Conservation (phyloP, 257 asterid species). For the Buddleja alternifolia region DNA sequence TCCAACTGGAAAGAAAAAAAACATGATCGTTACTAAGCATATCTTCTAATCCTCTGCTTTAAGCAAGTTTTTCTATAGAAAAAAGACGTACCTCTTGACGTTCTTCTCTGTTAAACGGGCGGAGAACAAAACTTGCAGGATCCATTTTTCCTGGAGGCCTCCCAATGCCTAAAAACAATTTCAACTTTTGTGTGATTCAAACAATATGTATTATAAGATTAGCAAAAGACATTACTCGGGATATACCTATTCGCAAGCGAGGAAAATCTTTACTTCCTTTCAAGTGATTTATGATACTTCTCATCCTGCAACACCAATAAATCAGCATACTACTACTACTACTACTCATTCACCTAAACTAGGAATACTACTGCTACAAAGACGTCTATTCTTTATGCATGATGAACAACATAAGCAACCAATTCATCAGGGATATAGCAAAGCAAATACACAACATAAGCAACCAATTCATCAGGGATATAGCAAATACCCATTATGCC, state of each 20-base stretch:
- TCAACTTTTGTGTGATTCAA: constrained; percentile 2
- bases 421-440: too few species aligned
- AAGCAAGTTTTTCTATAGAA: neutral
- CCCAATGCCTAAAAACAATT: constrained; percentile 65
- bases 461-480: constrained; percentile 25
- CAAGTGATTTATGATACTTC: constrained; percentile 74
- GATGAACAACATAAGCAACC: constrained; percentile 23
- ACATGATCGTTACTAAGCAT: constrained; percentile 9
- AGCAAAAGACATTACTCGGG: neutral
- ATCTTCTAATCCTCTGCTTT: neutral
- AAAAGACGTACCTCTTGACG: constrained; percentile 62
- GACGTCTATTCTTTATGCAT: constrained; percentile 11
- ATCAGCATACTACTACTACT: constrained; percentile 5
- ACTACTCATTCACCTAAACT: too few species aligned
- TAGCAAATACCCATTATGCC: constrained; percentile 82
- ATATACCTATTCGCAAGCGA: constrained; percentile 82
- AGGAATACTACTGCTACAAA: neutral
- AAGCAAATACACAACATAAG: constrained; percentile 22
- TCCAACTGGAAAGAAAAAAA: constrained; percentile 58
- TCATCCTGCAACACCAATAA: constrained; percentile 72
- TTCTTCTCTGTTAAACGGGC: constrained; percentile 81
- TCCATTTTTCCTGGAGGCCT: constrained; percentile 97
- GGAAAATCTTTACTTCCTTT: constrained; percentile 88
- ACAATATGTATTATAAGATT: neutral
- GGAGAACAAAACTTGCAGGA: constrained; percentile 73